Base-by-base conservation (phyloP, 352 stramenopile genomes). In the Pythium vanterpoolii region DNA sequence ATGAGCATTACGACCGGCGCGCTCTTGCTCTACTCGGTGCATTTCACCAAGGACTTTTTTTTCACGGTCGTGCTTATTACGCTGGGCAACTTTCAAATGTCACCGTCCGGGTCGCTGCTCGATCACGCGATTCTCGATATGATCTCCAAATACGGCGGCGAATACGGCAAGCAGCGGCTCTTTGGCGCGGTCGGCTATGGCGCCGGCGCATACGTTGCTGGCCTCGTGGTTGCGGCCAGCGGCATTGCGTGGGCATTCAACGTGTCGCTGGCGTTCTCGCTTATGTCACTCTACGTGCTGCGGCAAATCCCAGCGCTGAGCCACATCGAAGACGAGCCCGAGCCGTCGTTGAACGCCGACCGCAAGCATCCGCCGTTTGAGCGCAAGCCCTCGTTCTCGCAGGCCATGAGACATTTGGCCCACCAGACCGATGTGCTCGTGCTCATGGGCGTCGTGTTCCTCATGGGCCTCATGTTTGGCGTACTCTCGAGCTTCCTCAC, bases 151-250 rank as follows among this genome's bases (percentile, higher is more conserved):
- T 69, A 86, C 46, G 81, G 84, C 40, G 82, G 81, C 16, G 84
- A 93, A 62, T 93, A 91, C 61, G 84, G 84, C 66, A 91, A 90
- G 66, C 84, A 93, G 64, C 81, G 84, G 0, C 69, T 93, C 53
- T 91, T 89, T 50, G 84, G 81, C 28, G 81, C 84, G 2, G 66
- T 93, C 28, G 84, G 84, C 26, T 93, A 79, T 57, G 84, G 84
- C 8, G 45, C 67, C 18, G 64, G 69, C 23, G 84, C 81, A 9
- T 93, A 91, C 69, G 55, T 91, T 42, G 82, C 81, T n/a, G 79
- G 81, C 0, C 61, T 90, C 44, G 63, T 87, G 36, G 81, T 91
- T 28, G 65, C 74, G 0, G 67, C 71, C 3, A 72, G 62, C 3
- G 79, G 84, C 33, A 89, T 93, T 54, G 69, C 73, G 27, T 93